Conservation (phyloP, 371 early-diverging fungal species). For the Fennellomyces sp. region DNA sequence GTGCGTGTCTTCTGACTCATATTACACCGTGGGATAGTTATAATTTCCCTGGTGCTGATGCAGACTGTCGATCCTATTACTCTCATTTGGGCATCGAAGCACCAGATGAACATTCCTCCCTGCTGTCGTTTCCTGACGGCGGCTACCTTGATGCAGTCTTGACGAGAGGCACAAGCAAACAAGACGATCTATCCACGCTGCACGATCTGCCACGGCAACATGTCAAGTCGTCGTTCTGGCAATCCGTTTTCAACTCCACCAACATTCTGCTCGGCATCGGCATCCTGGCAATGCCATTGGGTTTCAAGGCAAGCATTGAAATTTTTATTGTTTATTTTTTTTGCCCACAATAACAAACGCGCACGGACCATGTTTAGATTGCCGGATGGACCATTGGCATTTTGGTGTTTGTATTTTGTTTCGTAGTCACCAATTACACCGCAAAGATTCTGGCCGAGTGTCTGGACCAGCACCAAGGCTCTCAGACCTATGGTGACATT, state of each 20-base stretch:
- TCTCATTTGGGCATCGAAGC: background rate
- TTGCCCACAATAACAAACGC: too few relatives aligned
- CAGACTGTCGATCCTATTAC: slow-evolving; percentile 4
- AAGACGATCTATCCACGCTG: slow-evolving; percentile 3
- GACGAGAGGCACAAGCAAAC: slow-evolving; percentile 7
- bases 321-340: background rate
- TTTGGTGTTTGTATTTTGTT: slow-evolving; percentile 51
- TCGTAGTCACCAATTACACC: slow-evolving; percentile 54
- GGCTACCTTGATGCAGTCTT: slow-evolving; percentile 18
- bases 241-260: slow-evolving; percentile 55
- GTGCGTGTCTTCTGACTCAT: background rate
- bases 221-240: slow-evolving; percentile 24
- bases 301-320: slow-evolving; percentile 48
- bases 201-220: background rate
- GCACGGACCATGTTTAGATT: slow-evolving; percentile 14
- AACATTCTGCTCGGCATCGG: slow-evolving; percentile 60
- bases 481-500: slow-evolving; percentile 67
- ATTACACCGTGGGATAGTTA: background rate
- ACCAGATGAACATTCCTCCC: slow-evolving; percentile 7
- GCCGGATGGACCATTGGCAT: slow-evolving; percentile 64
- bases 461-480: slow-evolving; percentile 38
- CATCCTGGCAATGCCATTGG: slow-evolving; percentile 36
- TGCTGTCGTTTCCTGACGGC: slow-evolving; percentile 14
- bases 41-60: background rate
- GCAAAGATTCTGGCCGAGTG: slow-evolving; percentile 62